Percentiles rank a stretch among this genome's conserved stretches.
Conservation (phyloP, 805 yeast species). For the Spathaspora hagerdaliae region DNA sequence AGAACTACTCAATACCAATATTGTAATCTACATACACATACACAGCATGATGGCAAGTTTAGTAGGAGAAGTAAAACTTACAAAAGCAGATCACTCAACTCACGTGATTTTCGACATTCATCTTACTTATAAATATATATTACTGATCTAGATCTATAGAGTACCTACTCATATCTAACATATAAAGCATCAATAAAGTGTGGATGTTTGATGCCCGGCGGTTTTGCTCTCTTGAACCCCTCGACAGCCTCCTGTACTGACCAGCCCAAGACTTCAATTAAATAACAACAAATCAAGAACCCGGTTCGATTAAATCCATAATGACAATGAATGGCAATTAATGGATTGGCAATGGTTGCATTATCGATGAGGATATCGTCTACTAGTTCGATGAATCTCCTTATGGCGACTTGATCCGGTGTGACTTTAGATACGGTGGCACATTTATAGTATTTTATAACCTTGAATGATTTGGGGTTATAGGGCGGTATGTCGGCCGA, state of each 20-base stretch:
- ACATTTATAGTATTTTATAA: slow-evolving; percentile 61
- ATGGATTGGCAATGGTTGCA: slow-evolving; percentile 20
- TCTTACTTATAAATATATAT: too few species aligned
- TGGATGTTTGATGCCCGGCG: slow-evolving; percentile 74
- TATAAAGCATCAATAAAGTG: slow-evolving; percentile 73
- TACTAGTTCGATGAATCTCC: slow-evolving; percentile 51
- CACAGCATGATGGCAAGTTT: too few species aligned
- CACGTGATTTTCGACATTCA: too few species aligned
- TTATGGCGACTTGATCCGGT: slow-evolving; percentile 59
- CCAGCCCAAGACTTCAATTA: slow-evolving; percentile 59
- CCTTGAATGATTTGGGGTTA: slow-evolving; percentile 51
- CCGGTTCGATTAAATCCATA: slow-evolving; percentile 82
- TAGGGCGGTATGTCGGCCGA: slow-evolving; percentile 71
- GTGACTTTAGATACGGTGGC: slow-evolving; percentile 77
- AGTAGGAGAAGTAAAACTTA: too few species aligned
- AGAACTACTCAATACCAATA: too few species aligned
- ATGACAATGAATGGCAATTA: slow-evolving; percentile 71
- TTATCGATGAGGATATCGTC: slow-evolving; percentile 38
- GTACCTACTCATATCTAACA: slow-evolving; percentile 48
- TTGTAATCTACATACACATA: too few species aligned
- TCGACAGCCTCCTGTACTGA: slow-evolving; percentile 59
- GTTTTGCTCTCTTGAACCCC: slow-evolving; percentile 53
- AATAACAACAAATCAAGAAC: slow-evolving; percentile 63
- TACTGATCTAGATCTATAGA: slow-evolving; percentile 1
- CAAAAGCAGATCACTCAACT: too few species aligned